Conservation (phyloP, 2,329 filamentous ascomycete species). For the Neopestalotiopsis clavispora region DNA sequence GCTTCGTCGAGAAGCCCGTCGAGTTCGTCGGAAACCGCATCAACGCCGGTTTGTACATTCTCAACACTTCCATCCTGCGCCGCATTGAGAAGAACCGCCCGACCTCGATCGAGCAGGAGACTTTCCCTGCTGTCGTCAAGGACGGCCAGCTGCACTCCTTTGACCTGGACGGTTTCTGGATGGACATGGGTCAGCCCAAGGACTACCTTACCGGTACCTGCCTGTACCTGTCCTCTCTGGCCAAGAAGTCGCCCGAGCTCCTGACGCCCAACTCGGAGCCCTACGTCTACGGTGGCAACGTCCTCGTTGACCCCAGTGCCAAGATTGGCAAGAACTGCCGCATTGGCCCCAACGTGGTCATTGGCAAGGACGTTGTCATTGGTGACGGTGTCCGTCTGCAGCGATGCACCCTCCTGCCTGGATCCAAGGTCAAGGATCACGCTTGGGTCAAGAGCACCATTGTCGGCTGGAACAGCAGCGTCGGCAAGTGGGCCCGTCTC, state of each 20-base stretch:
- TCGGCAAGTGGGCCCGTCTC: slow-evolving; percentile 92
- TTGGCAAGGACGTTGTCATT: slow-evolving; percentile 89
- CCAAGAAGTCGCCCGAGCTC: slow-evolving; percentile 87
- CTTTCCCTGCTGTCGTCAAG: slow-evolving; percentile 90
- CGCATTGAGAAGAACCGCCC: slow-evolving; percentile 90
- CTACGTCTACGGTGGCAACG: slow-evolving; percentile 91
- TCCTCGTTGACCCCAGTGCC: slow-evolving; percentile 89
- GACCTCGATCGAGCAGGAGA: slow-evolving; percentile 98
- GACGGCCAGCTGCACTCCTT: slow-evolving; percentile 94
- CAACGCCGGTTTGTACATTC: slow-evolving; percentile 97
- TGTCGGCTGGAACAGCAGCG: slow-evolving; percentile 96
- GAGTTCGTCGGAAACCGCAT: slow-evolving; percentile 99
- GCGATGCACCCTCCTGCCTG: slow-evolving; percentile 85
- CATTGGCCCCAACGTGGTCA: slow-evolving; percentile 96
- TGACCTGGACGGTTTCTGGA: slow-evolving; percentile 98
- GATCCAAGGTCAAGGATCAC: slow-evolving; percentile 96
- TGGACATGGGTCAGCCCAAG: slow-evolving; percentile 98
- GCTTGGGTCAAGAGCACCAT: slow-evolving; percentile 99
- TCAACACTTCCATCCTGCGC: slow-evolving; percentile 88
- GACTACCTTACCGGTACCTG: slow-evolving; percentile 97
- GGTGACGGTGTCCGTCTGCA: slow-evolving; percentile 94
- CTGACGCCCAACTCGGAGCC: slow-evolving; percentile 76
- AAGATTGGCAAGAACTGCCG: slow-evolving; percentile 99
- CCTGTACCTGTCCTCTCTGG: slow-evolving; percentile 90
- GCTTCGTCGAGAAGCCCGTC: slow-evolving; percentile 99